Base-by-base conservation (phyloP, 164 flowering plant genomes). In the Litsea cubeba region DNA sequence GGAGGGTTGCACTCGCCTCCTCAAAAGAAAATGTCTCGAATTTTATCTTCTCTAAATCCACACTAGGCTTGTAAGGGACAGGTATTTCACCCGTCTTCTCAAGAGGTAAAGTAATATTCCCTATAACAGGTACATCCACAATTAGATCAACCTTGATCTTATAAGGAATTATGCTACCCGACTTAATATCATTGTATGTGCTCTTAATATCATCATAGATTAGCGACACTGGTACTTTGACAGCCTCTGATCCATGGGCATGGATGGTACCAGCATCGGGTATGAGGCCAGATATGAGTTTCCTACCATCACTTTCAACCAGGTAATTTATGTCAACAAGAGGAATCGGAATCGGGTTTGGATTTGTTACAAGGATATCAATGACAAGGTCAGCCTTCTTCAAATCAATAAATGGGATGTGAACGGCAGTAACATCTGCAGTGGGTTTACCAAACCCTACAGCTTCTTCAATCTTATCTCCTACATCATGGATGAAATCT, bases 341-440 rank as follows among this genome's bases (percentile, higher is more conserved):
- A 51, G 82, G 82, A 25, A 80, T 77, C 46, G 82, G 80, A 35
- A 80, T 69, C 1, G 79, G 82, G 67, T 80, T 80, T 11, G 79
- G 79, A 22, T 80, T 80, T 22, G 72, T 63, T 22, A 80, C 58
- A 5, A 80, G 63, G 50, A 80, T 28, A 15, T 77, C 78, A 24
- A 80, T 68, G 4, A 66, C 71, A 49, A 80, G 72, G 17, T 80
- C 82, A 1, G 82, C 82, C 20, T 54, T 35, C 28, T 80, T 69
- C 35, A 77, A 12, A 26, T 72, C 50, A 25, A 80, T 74, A 26
- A 75, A 74, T 25, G 74, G 70, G 63, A 80, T 71, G 28, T 71
- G 72, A 11, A 80, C 40, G 0, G 80, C 73, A 11, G 70, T 12
- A 0, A 80, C 77, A 30, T 77, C 67, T 17, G 82, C 70, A 2